phyloP scores from a whole-genome alignment of 139 green algal species.

The Zygnema circumcarinatum region DNA sequence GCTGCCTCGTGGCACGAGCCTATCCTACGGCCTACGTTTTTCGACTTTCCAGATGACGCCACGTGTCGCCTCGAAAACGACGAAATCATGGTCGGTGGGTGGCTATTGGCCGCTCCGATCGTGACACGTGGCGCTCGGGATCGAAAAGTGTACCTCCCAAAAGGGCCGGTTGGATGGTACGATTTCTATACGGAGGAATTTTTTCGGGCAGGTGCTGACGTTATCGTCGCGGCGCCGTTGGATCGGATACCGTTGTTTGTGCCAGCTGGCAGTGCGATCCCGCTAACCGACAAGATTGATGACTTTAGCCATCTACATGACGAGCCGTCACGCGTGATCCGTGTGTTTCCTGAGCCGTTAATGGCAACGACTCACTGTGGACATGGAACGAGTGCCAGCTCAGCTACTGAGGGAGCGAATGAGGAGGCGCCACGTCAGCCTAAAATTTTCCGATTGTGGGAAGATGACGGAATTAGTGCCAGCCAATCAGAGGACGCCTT shows the following conservation, averaged over 20 bases:
- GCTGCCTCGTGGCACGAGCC: conserved; percentile 9
- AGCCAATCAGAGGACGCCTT: background rate
- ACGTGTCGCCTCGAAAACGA: conserved; percentile 5
- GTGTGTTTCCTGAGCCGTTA: conserved; percentile 27
- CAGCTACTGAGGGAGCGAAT: too few relatives aligned
- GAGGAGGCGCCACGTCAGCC: too few relatives aligned
- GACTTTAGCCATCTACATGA: conserved; percentile 49
- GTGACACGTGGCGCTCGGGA: conserved; percentile 19
- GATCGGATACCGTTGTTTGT: conserved; percentile 48
- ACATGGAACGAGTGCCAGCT: too few relatives aligned
- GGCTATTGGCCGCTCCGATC: conserved; percentile 35
- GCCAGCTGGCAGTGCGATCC: conserved; percentile 20
- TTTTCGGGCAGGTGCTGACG: conserved; percentile 8
- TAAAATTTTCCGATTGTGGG: background rate
- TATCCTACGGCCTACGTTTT: conserved; percentile 43
- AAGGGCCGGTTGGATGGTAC: conserved; percentile 15
- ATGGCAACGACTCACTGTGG: too few relatives aligned
- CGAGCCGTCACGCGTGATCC: conserved; percentile 30
- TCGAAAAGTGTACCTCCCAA: conserved; percentile 39
- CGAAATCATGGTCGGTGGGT: conserved; percentile 38
- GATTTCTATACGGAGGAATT: conserved; percentile 47
- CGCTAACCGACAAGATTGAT: conserved; percentile 8
- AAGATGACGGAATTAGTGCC: conserved; percentile 1
- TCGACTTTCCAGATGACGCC: conserved; percentile 21
- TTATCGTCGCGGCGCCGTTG: conserved; percentile 36